These are phyloP conservation scores for Talaromyces sp. DNA, from an alignment of 2,329 filamentous ascomycete genomes.

Conservation along the genomic window DNA sequence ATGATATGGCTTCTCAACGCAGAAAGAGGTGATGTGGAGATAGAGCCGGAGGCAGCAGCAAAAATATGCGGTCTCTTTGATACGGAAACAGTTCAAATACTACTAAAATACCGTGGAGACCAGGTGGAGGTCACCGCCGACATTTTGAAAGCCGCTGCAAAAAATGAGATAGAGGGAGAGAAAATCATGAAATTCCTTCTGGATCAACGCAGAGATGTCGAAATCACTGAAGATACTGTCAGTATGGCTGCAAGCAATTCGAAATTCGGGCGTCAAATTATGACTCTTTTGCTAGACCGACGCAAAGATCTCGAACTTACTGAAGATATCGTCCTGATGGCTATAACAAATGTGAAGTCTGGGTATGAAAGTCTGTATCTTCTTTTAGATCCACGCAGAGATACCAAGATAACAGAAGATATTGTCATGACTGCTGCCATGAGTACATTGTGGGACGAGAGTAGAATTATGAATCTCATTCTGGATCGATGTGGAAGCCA, in stretches of 20 bases:
- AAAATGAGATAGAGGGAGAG: not conserved
- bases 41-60: not conserved
- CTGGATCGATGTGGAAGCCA: too few species aligned
- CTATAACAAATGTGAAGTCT: too few species aligned
- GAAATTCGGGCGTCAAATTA: too few species aligned
- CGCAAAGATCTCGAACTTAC: too few species aligned
- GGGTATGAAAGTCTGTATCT: too few species aligned
- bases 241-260: not conserved
- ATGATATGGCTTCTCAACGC: conserved; percentile 6
- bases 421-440: too few species aligned
- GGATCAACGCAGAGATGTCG: conserved; percentile 10
- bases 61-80: not conserved
- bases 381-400: too few species aligned
- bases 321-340: too few species aligned
- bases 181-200: conserved; percentile 1
- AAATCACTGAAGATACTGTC: not conserved
- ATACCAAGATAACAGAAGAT: too few species aligned
- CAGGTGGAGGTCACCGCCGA: conserved; percentile 1
- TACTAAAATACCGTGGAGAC: not conserved
- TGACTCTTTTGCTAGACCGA: too few species aligned
- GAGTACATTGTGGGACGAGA: too few species aligned
- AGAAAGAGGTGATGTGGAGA: not conserved
- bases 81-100: not conserved
- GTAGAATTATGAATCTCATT: too few species aligned
- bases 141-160: conserved; percentile 4